Evolutionary conservation across 345 rosid genomes (phyloP).

Genomic region (Boechera retrofracta): DNA sequence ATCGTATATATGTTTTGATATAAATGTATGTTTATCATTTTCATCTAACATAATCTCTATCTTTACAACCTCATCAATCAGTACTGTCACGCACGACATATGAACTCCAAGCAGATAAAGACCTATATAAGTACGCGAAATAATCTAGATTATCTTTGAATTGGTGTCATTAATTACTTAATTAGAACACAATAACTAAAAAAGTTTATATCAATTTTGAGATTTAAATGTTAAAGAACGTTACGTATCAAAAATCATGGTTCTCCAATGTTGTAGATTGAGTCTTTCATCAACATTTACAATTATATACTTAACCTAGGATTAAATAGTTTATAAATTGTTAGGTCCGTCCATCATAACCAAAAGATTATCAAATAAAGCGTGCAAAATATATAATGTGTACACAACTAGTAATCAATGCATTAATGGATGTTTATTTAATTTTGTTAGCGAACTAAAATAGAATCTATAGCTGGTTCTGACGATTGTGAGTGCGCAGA

Average conservation of each 20-base stretch:
- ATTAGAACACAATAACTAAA: too few species aligned
- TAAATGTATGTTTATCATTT: neutral
- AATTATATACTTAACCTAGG: neutral
- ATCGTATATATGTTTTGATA: neutral
- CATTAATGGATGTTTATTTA: neutral
- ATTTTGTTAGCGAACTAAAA: neutral
- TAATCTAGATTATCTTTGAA: slow-evolving; percentile 12
- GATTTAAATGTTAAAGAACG: neutral
- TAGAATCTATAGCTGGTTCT: neutral
- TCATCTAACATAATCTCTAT: neutral
- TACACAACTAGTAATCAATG: neutral
- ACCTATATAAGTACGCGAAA: slow-evolving; percentile 14
- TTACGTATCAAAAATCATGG: neutral
- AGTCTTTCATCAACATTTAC: neutral
- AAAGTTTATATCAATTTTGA: neutral
- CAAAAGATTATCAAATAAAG: neutral
- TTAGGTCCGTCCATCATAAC: neutral
- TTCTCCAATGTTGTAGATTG: neutral
- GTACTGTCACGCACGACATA: neutral
- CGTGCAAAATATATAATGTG: neutral
- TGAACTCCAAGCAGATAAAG: neutral
- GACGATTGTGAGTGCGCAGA: neutral
- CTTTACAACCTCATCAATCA: neutral
- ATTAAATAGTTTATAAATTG: neutral
- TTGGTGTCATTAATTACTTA: neutral